Base-by-base conservation (phyloP, 495 filamentous ascomycete species). In the Xylaria nigripes region DNA sequence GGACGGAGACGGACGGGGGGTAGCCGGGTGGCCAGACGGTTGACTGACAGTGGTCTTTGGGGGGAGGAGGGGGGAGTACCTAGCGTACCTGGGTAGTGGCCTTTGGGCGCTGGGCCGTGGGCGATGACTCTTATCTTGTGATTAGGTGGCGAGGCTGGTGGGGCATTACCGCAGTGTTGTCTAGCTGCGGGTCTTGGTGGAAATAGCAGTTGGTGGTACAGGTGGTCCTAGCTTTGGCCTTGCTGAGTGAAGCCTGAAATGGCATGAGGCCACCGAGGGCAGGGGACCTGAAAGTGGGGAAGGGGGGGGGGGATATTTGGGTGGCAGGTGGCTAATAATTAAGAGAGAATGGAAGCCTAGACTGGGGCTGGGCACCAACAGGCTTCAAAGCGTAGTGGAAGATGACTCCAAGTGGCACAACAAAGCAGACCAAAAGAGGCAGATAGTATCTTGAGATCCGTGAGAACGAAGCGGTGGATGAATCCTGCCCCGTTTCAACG, bases 111-210 rank as follows among this genome's bases (percentile, higher is more conserved):
- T 64, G 60, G 61, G 64, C 52, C 63, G n/a, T 54, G 57, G 56
- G 61, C 56, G 71, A 74, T 76, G 73, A 76, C 73, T 76, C 73
- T 71, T 76, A 60, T 52, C 45, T 60, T 56, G 47, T 59, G 59
- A 56, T 61, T 58, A 61, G 63, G 64, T 66, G 66, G 63, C 66
- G 58, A 67, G 62, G 62, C 57, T 59, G 60, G 69, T 72, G 68
- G 67, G 68, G 61, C 60, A 60, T 70, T 72, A 70, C 68, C 67
- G 70, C 64, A 62, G 58, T 56, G 51, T 45, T 47, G 60, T 63
- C 72, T 2, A 34, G 15, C n/a, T 40, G 66, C 72, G 70, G 63
- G 67, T 51, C 45, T 52, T 59, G 50, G 53, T 16, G 45, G 45
- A 22, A 10, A 30, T 41, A 40, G 47, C 7, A 15, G 13, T 15